Evolutionary conservation across 2,329 filamentous ascomycete species (phyloP), one percentile per base, ranked within the genome.

Genomic region (Trichoderma sp.): DNA sequence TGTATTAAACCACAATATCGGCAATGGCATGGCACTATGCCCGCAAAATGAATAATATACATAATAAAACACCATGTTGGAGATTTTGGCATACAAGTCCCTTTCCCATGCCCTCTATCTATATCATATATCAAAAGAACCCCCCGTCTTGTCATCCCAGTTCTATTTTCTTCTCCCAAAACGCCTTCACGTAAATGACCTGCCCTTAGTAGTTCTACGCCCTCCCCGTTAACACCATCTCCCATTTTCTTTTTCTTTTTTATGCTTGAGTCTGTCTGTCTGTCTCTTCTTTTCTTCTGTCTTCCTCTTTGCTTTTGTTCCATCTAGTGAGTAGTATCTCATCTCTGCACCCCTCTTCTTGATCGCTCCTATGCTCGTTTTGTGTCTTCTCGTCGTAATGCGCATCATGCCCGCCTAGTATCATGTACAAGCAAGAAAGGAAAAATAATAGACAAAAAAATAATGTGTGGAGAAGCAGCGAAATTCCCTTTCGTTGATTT

Each of bases 31-130:
- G 53, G 13, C 19, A 0, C 13, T 2, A 19, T 33, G 14, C 8
- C 10, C 53, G 40, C 40, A n/a, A 19, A 57, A 13, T 19, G 8
- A 59, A 49, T 8, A 27, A 59, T 55, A 31, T 21, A 69, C 60
- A 68, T 70, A 71, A 58, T 68, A 55, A 63, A 71, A 49, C 62
- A 49, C 62, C 43, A 65, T 75, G 74, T 76, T 70, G 75, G 68
- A 55, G 76, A 73, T 75, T 75, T 70, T 49, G 62, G 71, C 70
- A 71, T 72, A 69, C 72, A 69, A 62, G 3, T 59, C 70, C 68
- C 40, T 43, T 57, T 67, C 61, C 70, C 68, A 71, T 72, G 72
- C 74, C 71, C 71, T 76, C 73, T 74, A 75, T 73, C 62, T 66
- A 71, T 77, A 37, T 62, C 63, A 53, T 69, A 72, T 74, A 60